Evolutionary conservation across 2,329 filamentous ascomycete species (phyloP), one percentile per base, ranked within the genome.

Genomic region (Neofusicoccum ribis): DNA sequence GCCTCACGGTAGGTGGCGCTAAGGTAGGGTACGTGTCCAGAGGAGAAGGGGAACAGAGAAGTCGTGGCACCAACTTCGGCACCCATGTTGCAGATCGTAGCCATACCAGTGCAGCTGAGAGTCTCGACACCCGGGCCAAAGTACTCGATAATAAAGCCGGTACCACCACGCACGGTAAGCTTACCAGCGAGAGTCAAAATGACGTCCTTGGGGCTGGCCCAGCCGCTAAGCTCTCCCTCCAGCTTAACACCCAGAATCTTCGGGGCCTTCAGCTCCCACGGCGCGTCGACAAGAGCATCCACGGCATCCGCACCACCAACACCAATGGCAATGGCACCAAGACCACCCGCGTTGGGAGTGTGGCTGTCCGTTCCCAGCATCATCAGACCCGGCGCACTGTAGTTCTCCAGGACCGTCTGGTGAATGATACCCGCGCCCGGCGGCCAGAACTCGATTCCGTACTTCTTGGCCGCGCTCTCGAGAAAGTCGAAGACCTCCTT

Each of bases 301-400:
- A 99, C 95, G 27, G 95, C 95, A 80, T 99, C 95, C 27, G 95
- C 95, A 74, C 95, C 95, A 74, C 95, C 95, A 39, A 99, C 95
- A 77, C 95, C 95, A 76, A 99, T 98, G 8, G 95, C 95, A 72
- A 97, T 92, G 3, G 92, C 93, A 70, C 91, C 93, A 63, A 98
- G 83, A 66, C 95, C 95, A 72, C 95, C 95, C n/a, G 92, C 95
- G 75, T 98, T 99, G 49, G 95, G 95, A 51, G 93, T 97, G 79
- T 99, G 95, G 73, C 92, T 96, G 79, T 99, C 95, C 36, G 95
- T 99, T 64, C 95, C 95, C 46, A 99, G 86, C 93, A 99, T 98
- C 93, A 99, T 97, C 71, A 98, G 81, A 58, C 95, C 95, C 20
- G 95, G 95, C n/a, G 94, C 88, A 39, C 93, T 91, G 76, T 99